Conservation (phyloP, 345 rosid genomes). For the Schrenkiella parvula region DNA sequence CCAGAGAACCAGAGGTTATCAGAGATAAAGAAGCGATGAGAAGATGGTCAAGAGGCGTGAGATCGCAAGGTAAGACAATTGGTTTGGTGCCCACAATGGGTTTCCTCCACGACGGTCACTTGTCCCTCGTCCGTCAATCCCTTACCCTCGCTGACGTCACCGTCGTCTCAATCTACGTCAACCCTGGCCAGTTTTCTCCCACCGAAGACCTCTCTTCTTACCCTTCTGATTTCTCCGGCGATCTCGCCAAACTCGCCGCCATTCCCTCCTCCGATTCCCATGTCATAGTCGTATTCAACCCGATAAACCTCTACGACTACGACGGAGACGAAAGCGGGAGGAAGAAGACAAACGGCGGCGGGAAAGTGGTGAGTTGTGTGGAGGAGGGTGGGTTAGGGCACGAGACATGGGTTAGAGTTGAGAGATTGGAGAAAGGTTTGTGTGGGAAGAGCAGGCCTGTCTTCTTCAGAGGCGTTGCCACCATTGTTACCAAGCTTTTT, state of each 20-base stretch:
- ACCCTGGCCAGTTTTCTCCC: constrained; percentile 97
- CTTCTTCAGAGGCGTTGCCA: constrained; percentile 85
- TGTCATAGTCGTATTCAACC: constrained; percentile 68
- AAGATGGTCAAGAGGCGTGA: constrained; percentile 62
- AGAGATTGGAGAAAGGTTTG: constrained; percentile 79
- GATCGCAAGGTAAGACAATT: constrained; percentile 62
- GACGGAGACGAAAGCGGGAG: not conserved
- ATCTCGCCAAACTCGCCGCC: constrained; percentile 54
- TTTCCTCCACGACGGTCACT: constrained; percentile 81
- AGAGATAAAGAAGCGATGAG: constrained; percentile 67
- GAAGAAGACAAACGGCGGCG: not conserved
- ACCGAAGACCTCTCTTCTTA: constrained; percentile 81
- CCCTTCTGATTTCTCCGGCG: constrained; percentile 87
- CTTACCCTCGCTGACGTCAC: constrained; percentile 41
- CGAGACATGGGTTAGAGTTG: constrained; percentile 91
- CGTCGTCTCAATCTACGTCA: constrained; percentile 83
- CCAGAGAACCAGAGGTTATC: constrained; percentile 41
- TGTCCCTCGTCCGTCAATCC: constrained; percentile 68
- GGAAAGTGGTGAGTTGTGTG: constrained; percentile 50
- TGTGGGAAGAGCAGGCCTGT: constrained; percentile 92
- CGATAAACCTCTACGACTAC: constrained; percentile 70
- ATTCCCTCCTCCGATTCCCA: constrained; percentile 53
- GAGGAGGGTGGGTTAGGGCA: constrained; percentile 62
- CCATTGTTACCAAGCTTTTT: constrained; percentile 76
- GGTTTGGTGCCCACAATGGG: constrained; percentile 91